Percentiles rank a stretch among this genome's conserved stretches.
Conservation (phyloP, 805 yeast genomes). For the Isabelozyma rhagii region DNA sequence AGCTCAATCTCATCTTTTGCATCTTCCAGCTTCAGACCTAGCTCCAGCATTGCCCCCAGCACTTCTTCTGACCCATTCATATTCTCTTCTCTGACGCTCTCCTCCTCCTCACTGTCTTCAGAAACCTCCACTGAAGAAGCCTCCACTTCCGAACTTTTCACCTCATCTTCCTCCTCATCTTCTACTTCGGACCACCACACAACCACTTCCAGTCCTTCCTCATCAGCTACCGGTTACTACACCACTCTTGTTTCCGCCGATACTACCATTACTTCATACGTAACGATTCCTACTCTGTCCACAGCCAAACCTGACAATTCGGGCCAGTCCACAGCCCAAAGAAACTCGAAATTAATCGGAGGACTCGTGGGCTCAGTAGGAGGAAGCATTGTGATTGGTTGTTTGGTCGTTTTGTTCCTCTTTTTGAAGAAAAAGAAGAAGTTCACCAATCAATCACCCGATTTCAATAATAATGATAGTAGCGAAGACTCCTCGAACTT, state of each 20-base stretch:
- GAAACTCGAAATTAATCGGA: constrained; percentile 38
- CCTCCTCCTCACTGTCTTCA: constrained; percentile 1
- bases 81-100: not conserved
- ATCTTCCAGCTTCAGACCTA: not conserved
- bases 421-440: constrained; percentile 30
- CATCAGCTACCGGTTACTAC: constrained; percentile 5
- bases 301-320: constrained; percentile 8
- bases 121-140: not conserved
- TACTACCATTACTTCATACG: constrained; percentile 39
- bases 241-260: constrained; percentile 13
- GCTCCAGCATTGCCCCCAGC: not conserved
- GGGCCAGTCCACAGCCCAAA: constrained; percentile 10
- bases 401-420: constrained; percentile 31
- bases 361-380: constrained; percentile 47
- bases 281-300: constrained; percentile 36
- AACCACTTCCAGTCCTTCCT: constrained; percentile 2
- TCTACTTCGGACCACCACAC: not conserved
- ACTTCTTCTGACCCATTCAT: not conserved
- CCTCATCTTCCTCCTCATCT: constrained; percentile 2
- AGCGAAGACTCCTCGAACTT: constrained; percentile 11
- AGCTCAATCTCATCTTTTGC: not conserved
- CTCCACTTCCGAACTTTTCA: constrained; percentile 1
- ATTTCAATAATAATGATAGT: constrained; percentile 33
- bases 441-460: constrained; percentile 41
- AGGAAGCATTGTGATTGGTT: constrained; percentile 41